Evolutionary conservation across 805 yeast species (phyloP).

Genomic region (Candida coleopterorum): DNA sequence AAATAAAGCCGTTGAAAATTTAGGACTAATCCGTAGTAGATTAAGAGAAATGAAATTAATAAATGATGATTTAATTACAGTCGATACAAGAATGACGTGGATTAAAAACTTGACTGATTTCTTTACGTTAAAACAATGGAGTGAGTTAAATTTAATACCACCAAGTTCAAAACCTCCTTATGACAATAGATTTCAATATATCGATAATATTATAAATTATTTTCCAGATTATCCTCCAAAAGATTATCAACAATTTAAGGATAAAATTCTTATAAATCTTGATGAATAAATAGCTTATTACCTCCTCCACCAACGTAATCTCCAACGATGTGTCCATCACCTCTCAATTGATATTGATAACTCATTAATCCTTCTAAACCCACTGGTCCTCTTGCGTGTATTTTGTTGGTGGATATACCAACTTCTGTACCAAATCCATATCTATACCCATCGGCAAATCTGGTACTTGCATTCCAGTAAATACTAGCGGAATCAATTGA

Average conservation of each 20-base stretch:
- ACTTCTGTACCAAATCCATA: constrained; percentile 99
- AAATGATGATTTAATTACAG: constrained; percentile 45
- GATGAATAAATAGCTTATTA: constrained; percentile 67
- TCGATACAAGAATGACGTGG: constrained; percentile 67
- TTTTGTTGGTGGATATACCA: constrained; percentile 93
- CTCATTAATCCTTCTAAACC: constrained; percentile 96
- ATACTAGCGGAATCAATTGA: constrained; percentile 95
- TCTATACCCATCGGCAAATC: constrained; percentile 98
- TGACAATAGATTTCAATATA: constrained; percentile 18
- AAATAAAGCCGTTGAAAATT: constrained; percentile 55
- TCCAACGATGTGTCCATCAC: constrained; percentile 88
- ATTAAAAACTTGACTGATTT: constrained; percentile 60
- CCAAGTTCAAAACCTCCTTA: constrained; percentile 10
- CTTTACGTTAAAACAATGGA: constrained; percentile 57
- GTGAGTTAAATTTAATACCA: constrained; percentile 34
- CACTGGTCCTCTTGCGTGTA: constrained; percentile 98
- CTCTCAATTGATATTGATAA: constrained; percentile 89
- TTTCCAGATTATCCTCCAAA: constrained; percentile 51
- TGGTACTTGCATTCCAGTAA: constrained; percentile 94
- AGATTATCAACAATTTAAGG: constrained; percentile 12
- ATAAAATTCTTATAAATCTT: constrained; percentile 27
- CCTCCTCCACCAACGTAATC: constrained; percentile 96
- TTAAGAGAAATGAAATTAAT: constrained; percentile 41
- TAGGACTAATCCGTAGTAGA: constrained; percentile 50
- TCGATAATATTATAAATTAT: constrained; percentile 38